Evolutionary conservation across 2,329 filamentous ascomycete genomes (phyloP).

Genomic region (Furcasterigmium furcatum): DNA sequence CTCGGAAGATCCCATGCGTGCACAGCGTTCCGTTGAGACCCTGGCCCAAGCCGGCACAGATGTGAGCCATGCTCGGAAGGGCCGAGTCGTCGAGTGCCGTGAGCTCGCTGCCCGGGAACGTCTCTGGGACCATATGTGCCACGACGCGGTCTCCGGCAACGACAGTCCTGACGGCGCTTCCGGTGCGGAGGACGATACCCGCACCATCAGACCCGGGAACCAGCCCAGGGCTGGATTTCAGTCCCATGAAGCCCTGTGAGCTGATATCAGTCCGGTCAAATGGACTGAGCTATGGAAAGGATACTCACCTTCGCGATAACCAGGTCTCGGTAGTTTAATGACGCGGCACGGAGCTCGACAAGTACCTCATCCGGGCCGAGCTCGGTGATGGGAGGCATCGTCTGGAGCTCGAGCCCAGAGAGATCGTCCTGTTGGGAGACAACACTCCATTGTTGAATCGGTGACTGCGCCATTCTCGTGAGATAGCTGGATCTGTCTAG

Average conservation of each 20-base stretch:
- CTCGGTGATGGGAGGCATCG: not conserved
- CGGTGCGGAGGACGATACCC: not conserved
- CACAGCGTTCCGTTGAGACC: conserved; percentile 54
- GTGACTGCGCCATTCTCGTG: no score
- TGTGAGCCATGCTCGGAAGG: conserved; percentile 17
- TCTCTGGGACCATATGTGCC: not conserved
- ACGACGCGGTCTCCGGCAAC: conserved; percentile 1
- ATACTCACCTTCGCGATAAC: conserved; percentile 1
- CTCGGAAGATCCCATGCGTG: conserved; percentile 54
- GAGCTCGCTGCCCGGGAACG: not conserved
- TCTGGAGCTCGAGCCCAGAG: not conserved
- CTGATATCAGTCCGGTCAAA: no score
- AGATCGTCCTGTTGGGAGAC: no score
- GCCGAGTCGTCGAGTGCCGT: not conserved
- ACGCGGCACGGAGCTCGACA: conserved; percentile 1
- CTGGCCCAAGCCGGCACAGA: conserved; percentile 51
- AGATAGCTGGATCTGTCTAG: no score
- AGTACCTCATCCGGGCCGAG: conserved; percentile 1
- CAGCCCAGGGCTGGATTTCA: not conserved
- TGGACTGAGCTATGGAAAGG: no score
- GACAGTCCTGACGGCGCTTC: not conserved
- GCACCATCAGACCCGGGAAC: conserved; percentile 4
- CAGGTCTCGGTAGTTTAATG: conserved; percentile 5
- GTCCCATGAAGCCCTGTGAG: not conserved
- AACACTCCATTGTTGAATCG: no score